Base-by-base conservation (phyloP, 2,329 filamentous ascomycete species). In the Paramyrothecium sp. region DNA sequence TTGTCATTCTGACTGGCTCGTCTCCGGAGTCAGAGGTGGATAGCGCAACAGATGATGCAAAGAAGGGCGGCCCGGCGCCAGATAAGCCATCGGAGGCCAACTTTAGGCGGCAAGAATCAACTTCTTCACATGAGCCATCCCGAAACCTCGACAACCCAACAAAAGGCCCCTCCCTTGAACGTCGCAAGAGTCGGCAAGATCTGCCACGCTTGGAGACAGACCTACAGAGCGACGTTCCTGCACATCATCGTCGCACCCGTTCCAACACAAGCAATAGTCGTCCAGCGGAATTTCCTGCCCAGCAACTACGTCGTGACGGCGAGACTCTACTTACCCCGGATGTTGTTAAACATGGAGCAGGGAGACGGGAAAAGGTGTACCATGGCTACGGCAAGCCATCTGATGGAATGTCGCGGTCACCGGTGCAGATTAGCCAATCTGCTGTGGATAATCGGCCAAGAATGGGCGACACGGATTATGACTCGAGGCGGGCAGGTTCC, bases 1-100 rank as follows among this genome's bases (percentile, higher is more conserved):
- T 88, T 63, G 84, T 90, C 10, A 72, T 89, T 41, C 73, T 89
- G 23, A 71, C 76, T 47, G 72, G 74, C 38, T 60, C 69, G 8
- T 58, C 61, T 12, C 63, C 61, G 23, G 66, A 63, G n/a, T 56
- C 60, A n/a, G 65, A 63, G 51, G 16, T 60, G 54, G 58, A 68
- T 19, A 68, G 71, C 16, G 67, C 65, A 53, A 62, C 34, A 26
- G 60, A 26, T 47, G 48, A 12, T 10, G 19, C 22, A 22, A 54
- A 7, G 50, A 54, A 54, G 34, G 48, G 48, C 26, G 26, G 10
- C 5, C 26, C 26, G 53, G 51, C 51, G 38, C 12, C 57, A 17
- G 34, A 51, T 19, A 51, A 50, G 47, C 38, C 48, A 20, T 13
- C 52, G 17, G 58, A 58, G 3, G n/a, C 50, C 17, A 52, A 58